These are phyloP conservation scores for Geotrichum klebahnii DNA, from an alignment of 1,139 yeast genomes.

Conservation along the genomic window DNA sequence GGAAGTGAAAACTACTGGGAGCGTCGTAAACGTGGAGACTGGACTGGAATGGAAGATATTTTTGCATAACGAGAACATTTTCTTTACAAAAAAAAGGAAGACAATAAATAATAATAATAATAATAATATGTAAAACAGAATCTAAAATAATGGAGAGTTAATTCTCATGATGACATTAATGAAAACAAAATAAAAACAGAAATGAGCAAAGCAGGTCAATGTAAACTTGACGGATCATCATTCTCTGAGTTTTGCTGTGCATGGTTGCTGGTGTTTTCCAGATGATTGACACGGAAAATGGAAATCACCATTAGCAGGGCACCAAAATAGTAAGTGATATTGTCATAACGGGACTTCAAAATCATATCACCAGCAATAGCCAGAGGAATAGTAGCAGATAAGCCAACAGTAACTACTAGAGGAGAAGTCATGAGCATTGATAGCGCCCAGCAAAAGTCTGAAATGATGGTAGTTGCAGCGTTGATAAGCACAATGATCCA, in stretches of 20 bases:
- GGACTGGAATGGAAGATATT: constrained; percentile 34
- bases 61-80: constrained; percentile 1
- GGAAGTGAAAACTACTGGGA: constrained; percentile 80
- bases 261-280: constrained; percentile 64
- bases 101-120: background rate
- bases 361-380: constrained; percentile 90
- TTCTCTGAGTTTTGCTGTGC: no score
- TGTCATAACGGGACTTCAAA: constrained; percentile 60
- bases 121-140: background rate
- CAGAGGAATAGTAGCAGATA: constrained; percentile 86
- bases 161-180: background rate
- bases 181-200: no score
- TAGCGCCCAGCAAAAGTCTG: constrained; percentile 93
- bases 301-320: constrained; percentile 77
- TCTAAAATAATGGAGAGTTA: background rate
- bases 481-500: constrained; percentile 57
- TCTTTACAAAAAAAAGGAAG: background rate
- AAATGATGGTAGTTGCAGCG: constrained; percentile 71
- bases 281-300: constrained; percentile 75
- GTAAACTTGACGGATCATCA: no score
- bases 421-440: constrained; percentile 93
- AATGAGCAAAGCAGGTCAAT: no score
- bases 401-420: constrained; percentile 88
- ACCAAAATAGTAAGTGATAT: constrained; percentile 65
- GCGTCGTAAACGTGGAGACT: constrained; percentile 43